Conservation (phyloP, 2,329 filamentous ascomycete genomes). For the Xenoacremonium recifei region DNA sequence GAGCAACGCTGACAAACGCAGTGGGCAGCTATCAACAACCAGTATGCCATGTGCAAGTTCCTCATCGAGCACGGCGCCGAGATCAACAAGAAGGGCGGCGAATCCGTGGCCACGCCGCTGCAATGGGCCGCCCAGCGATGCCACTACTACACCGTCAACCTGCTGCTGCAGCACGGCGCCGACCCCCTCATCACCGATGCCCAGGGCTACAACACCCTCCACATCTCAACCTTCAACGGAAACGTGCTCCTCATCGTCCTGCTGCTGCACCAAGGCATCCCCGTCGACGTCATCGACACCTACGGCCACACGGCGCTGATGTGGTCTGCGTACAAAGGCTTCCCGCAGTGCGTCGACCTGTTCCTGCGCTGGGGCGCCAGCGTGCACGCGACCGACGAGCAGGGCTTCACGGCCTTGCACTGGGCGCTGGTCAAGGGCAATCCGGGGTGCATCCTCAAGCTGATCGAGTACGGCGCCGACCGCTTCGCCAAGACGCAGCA, state of each 20-base stretch:
- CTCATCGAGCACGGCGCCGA: conserved; percentile 82
- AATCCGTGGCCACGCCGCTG: conserved; percentile 88
- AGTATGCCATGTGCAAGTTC: conserved; percentile 95
- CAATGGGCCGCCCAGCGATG: conserved; percentile 97
- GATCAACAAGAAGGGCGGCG: conserved; percentile 92
- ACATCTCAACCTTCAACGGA: conserved; percentile 95
- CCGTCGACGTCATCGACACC: conserved; percentile 84
- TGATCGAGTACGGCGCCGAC: conserved; percentile 94
- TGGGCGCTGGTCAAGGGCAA: conserved; percentile 96
- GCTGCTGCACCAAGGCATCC: conserved; percentile 91
- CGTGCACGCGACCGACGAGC: conserved; percentile 85
- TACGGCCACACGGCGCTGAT: conserved; percentile 94
- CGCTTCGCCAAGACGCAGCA: conserved; percentile 85
- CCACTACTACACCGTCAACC: conserved; percentile 93
- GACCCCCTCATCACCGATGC: conserved; percentile 90
- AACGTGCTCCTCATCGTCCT: conserved; percentile 88
- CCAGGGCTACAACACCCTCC: conserved; percentile 96
- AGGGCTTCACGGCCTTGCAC: conserved; percentile 90
- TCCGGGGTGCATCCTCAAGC: conserved; percentile 83
- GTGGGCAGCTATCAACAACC: conserved; percentile 99
- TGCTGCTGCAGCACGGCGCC: conserved; percentile 86
- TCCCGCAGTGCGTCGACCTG: conserved; percentile 85
- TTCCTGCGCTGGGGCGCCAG: conserved; percentile 94
- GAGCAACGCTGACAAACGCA: conserved; percentile 38
- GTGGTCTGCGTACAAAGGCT: conserved; percentile 99